Evolutionary conservation across 2,329 filamentous ascomycete genomes (phyloP).

Genomic region (Fusarium nisikadoi): DNA sequence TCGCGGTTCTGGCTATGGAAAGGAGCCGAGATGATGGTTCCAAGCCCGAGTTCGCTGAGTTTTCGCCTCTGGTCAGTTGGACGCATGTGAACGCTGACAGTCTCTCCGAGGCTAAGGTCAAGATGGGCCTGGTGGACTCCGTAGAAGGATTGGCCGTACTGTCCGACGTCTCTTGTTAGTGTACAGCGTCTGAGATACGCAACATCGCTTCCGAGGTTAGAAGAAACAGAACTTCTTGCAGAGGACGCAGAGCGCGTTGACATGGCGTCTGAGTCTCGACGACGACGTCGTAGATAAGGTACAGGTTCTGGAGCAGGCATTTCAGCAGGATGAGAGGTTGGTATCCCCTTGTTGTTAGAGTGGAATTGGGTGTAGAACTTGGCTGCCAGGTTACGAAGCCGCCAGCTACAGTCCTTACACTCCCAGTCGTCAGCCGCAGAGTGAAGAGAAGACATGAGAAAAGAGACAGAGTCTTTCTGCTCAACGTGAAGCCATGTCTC

Average conservation of each 20-base stretch:
- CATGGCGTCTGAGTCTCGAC: background rate
- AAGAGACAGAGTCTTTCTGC: background rate
- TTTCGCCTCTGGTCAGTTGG: background rate
- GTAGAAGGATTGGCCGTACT: conserved; percentile 1
- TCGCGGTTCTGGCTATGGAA: conserved; percentile 23
- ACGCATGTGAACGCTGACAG: conserved; percentile 17
- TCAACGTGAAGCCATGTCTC: background rate
- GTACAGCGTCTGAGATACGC: background rate
- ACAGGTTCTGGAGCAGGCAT: background rate
- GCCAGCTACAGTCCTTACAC: conserved; percentile 12
- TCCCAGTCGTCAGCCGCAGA: conserved; percentile 11
- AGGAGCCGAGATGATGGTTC: conserved; percentile 36
- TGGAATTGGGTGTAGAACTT: background rate
- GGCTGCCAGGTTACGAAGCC: background rate
- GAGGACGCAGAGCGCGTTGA: background rate
- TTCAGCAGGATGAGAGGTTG: background rate
- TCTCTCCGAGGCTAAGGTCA: conserved; percentile 10
- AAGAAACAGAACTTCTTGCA: background rate
- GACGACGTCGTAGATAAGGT: background rate
- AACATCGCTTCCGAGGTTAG: background rate
- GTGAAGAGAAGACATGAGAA: background rate
- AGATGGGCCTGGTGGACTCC: conserved; percentile 13
- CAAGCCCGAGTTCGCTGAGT: background rate
- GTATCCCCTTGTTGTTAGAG: background rate
- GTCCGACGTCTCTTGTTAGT: conserved; percentile 1